Evolutionary conservation across 441 rosid genomes (phyloP), one percentile per base, ranked within the genome.

Genomic region (Flueggea neowawraea): DNA sequence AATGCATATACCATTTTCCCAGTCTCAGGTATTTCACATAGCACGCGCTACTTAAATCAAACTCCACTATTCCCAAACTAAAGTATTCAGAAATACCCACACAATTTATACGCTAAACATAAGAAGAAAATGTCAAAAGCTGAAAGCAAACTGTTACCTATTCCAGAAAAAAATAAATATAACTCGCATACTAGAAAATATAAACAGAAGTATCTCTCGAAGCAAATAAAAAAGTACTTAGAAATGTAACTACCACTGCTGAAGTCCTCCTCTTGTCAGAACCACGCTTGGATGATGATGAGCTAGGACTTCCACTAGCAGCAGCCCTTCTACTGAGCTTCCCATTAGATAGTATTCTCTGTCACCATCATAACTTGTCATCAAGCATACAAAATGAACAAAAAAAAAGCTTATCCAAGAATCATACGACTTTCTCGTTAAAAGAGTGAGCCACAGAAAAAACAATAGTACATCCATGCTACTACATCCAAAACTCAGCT

Each of bases 221-320:
- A 55, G 47, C 14, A 36, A 55, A 28, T 13, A 10, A 31, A 31
- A 10, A 55, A 31, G 4, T 64, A 52, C 15, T 14, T 57, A 50
- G 36, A 54, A 31, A 55, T 12, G 41, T 36, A 36, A 75, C 45
- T 78, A 88, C 91, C 91, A 77, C 75, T 59, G 81, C 64, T 15
- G 90, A 80, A 64, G 17, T 75, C 69, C 76, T 79, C 73, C 79
- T 82, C 82, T 75, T 88, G 22, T 84, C 92, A 64, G 87, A 82
- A 67, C 73, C 79, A 62, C 86, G 78, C 75, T 80, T 88, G 16
- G 85, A 78, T 59, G 82, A 68, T 49, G 68, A 70, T 60, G 89
- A 84, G 64, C 83, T 48, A 41, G 81, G 69, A 77, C 72, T 80
- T 65, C 83, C 78, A 57, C 73, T 73, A 52, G 79, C 76, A 71